Conservation (phyloP, 192 early-diverging fungal species). For the Chytriomyces sp. region DNA sequence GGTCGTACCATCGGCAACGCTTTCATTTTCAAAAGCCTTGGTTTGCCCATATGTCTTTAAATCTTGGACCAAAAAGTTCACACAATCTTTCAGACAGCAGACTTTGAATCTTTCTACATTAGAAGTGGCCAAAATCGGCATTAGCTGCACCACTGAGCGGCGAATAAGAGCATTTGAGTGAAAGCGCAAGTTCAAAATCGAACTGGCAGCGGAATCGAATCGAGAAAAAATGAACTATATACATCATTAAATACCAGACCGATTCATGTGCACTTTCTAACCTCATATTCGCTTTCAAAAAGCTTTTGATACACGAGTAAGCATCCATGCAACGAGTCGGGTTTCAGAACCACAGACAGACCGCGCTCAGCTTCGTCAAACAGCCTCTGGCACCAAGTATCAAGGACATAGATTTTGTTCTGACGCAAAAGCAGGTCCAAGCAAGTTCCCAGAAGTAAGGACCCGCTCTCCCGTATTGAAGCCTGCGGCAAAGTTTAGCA, state of each 20-base stretch:
- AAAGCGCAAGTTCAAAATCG: slow-evolving; percentile 68
- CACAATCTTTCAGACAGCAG: slow-evolving; percentile 63
- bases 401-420: slow-evolving; percentile 60
- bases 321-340: slow-evolving; percentile 74
- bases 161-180: slow-evolving; percentile 70
- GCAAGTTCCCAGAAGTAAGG: slow-evolving; percentile 68
- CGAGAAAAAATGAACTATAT: slow-evolving; percentile 72
- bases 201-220: slow-evolving; percentile 66
- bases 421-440: slow-evolving; percentile 39
- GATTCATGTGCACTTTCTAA: slow-evolving; percentile 18
- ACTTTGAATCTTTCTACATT: slow-evolving; percentile 61
- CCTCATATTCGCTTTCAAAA: slow-evolving; percentile 73
- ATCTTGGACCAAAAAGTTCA: slow-evolving; percentile 61
- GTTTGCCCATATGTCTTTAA: slow-evolving; percentile 59
- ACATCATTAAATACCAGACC: too few species aligned
- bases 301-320: slow-evolving; percentile 73
- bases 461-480: slow-evolving; percentile 67
- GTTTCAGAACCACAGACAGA: slow-evolving; percentile 48
- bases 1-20: slow-evolving; percentile 29
- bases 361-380: slow-evolving; percentile 71
- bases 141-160: slow-evolving; percentile 71
- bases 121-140: slow-evolving; percentile 75
- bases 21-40: slow-evolving; percentile 29
- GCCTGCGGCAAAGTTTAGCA: slow-evolving; percentile 25
- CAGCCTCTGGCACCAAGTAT: slow-evolving; percentile 58